Evolutionary conservation across 306 rosid genomes (phyloP).

Genomic region (Gastrolobium villosum): DNA sequence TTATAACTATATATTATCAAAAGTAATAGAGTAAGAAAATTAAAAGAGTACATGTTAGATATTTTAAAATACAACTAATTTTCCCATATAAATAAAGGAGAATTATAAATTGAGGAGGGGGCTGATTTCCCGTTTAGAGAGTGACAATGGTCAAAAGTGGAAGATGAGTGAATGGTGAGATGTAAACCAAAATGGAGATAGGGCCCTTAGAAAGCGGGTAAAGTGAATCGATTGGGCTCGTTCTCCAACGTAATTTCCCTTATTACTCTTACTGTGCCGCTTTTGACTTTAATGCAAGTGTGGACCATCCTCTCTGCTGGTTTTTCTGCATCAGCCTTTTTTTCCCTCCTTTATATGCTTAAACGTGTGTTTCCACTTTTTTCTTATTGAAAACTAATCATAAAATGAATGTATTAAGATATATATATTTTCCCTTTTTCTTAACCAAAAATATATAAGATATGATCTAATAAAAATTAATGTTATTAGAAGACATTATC

Average conservation of each 20-base stretch:
- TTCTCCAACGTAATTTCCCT: conserved; percentile 41
- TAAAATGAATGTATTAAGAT: too few species aligned
- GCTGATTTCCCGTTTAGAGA: background rate
- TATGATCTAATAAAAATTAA: too few species aligned
- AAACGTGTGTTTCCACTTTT: background rate
- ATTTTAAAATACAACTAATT: too few species aligned
- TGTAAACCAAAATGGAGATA: conserved; percentile 12
- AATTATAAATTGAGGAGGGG: background rate
- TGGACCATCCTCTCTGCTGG: conserved; percentile 35
- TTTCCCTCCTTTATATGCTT: conserved; percentile 29
- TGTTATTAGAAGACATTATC: too few species aligned
- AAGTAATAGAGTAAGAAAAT: too few species aligned
- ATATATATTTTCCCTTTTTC: too few species aligned
- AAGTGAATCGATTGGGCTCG: conserved; percentile 50
- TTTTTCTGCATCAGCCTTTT: conserved; percentile 1
- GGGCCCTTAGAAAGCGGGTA: conserved; percentile 40
- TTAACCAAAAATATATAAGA: too few species aligned
- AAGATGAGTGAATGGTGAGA: conserved; percentile 29
- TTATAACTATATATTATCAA: too few species aligned
- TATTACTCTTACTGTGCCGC: conserved; percentile 9
- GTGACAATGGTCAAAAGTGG: conserved; percentile 45
- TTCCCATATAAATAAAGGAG: background rate
- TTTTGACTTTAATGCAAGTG: conserved; percentile 52
- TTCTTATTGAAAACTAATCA: too few species aligned
- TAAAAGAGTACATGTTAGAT: too few species aligned